Evolutionary conservation across 495 filamentous ascomycete genomes (phyloP), one percentile per base, ranked within the genome.

Genomic region (Penicillium salamii): DNA sequence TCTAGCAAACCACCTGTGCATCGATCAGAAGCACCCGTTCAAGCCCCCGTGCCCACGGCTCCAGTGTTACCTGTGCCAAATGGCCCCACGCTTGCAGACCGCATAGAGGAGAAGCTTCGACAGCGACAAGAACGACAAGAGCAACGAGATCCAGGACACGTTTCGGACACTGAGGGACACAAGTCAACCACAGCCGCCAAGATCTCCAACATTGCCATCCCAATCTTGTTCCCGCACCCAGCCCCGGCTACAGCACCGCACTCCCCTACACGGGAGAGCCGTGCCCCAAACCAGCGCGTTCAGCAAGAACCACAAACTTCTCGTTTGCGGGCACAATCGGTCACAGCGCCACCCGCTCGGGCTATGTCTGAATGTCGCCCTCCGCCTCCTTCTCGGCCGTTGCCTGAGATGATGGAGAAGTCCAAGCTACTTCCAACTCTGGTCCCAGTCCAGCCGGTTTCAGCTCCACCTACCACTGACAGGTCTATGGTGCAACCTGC

Each of bases 41-140:
- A 45, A 18, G 14, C 38, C 8, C 40, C 53, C 19, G 14, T 26
- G 9, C 12, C 50, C 18, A 15, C 18, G 3, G 35, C 9, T 11
- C 42, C 52, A 8, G 40, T 28, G 13, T 49, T 40, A 4, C 14
- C 50, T 42, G 44, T 31, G 20, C 21, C 15, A 36, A 55, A 17
- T 42, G 46, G 40, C 14, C 58, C 53, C 5, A 68, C 65, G 7
- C 53, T 73, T 18, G 68, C 70, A 1, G 65, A 70, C 26, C 56
- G 65, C 28, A 39, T 73, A 7, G 70, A 73, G 29, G 69, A 74
- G 44, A 71, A 71, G 41, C 53, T 71, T 9, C 54, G 57, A 24
- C 52, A 53, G 19, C 62, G 62, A 43, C 61, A 63, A 18, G 61
- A 65, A 32, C 62, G 62, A 42, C 60, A 63, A 19, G 61, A 65